These are phyloP conservation scores for Przewalskia tangutica DNA, from an alignment of 257 asterid genomes.

Conservation along the genomic window DNA sequence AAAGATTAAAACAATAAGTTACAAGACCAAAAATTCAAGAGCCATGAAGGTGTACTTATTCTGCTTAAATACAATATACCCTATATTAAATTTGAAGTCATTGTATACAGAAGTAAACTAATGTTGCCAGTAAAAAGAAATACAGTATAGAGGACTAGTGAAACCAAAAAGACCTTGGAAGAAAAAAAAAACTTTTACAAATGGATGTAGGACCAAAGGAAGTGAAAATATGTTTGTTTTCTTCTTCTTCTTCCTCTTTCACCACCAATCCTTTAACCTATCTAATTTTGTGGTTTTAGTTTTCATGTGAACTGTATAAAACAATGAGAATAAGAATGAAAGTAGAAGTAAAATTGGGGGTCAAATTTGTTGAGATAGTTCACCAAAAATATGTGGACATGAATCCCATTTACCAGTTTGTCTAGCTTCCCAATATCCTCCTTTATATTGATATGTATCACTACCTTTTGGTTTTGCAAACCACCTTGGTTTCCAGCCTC, in stretches of 20 bases:
- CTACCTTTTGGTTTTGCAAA: conserved; percentile 11
- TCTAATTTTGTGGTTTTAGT: background rate
- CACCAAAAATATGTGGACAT: conserved; percentile 22
- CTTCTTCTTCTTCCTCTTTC: background rate
- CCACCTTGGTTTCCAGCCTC: conserved; percentile 25
- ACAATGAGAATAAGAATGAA: background rate
- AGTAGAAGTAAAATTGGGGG: background rate
- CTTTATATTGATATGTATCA: conserved; percentile 14
- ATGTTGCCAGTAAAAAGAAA: too few relatives aligned
- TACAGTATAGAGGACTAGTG: too few relatives aligned
- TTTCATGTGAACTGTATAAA: background rate
- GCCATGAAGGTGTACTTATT: background rate
- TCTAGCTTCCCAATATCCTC: conserved; percentile 25
- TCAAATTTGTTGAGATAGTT: background rate
- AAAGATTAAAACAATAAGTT: background rate
- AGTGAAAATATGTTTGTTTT: background rate
- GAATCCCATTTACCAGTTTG: conserved; percentile 12
- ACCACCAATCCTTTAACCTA: background rate
- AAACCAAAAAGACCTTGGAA: too few relatives aligned
- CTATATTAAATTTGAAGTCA: too few relatives aligned
- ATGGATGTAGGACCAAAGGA: background rate
- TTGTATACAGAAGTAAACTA: too few relatives aligned
- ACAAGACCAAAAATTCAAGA: background rate
- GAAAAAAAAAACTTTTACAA: too few relatives aligned
- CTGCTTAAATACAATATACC: background rate